phyloP scores from a whole-genome alignment of 1,284 basidiomycete species.

The Rhodotorula sp. region DNA sequence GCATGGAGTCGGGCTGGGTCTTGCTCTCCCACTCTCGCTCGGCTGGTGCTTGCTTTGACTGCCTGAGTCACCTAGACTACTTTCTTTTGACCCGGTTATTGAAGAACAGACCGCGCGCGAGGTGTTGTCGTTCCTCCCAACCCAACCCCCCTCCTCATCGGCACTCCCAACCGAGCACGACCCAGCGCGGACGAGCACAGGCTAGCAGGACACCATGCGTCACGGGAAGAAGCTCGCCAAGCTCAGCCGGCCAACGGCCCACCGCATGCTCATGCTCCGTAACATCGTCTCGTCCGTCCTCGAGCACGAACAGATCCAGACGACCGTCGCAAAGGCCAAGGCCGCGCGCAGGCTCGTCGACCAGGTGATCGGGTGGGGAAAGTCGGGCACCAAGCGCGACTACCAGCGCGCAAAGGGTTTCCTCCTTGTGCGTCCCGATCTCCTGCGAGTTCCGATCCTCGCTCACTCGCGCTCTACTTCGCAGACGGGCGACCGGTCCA shows the following conservation, averaged over 20 bases:
- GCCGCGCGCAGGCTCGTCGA: constrained; percentile 89
- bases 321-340: constrained; percentile 92
- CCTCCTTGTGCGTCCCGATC: constrained; percentile 57
- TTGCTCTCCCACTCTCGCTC: no score
- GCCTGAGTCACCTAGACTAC: no score
- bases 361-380: constrained; percentile 89
- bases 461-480: neutral
- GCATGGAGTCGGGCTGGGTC: no score
- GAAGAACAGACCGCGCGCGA: no score
- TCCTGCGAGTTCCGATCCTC: neutral
- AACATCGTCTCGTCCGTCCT: constrained; percentile 94
- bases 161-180: neutral
- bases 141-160: neutral
- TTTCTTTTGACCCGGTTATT: no score
- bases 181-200: neutral
- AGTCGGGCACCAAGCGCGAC: constrained; percentile 58
- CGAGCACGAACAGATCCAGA: constrained; percentile 93
- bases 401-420: constrained; percentile 52
- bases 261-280: constrained; percentile 51
- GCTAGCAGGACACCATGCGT: constrained; percentile 18
- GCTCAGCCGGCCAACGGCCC: constrained; percentile 37
- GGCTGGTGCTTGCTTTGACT: no score
- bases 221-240: constrained; percentile 32
- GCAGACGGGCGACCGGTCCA: constrained; percentile 47
- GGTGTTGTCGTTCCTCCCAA: no score